Evolutionary conservation across 202 grass and related monocot species (phyloP).

Genomic region (Dendrocalamus latiflorus): DNA sequence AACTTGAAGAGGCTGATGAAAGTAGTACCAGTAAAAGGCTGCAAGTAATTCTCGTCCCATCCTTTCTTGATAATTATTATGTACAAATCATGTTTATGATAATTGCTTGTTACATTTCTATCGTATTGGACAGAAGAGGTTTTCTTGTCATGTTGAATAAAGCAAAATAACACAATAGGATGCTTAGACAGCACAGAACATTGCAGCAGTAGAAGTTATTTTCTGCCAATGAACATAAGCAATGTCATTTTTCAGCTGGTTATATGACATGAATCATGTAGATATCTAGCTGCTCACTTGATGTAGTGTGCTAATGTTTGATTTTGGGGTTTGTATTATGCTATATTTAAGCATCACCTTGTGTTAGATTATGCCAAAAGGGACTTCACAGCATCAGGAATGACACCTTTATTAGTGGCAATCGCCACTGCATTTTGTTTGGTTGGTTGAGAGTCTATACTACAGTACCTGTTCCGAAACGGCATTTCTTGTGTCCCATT

Average conservation of each 20-base stretch:
- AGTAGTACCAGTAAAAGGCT: conserved; percentile 74
- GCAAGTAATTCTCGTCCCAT: conserved; percentile 63
- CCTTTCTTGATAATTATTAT: conserved; percentile 3
- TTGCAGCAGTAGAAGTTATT: neutral
- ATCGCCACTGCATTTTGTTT: neutral
- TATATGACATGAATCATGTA: conserved; percentile 5
- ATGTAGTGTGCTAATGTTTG: neutral
- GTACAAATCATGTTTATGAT: neutral
- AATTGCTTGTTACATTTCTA: neutral
- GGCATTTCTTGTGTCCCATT: neutral
- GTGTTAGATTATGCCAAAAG: neutral
- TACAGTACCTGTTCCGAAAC: neutral
- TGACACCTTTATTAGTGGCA: neutral
- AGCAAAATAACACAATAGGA: neutral
- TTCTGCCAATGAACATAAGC: neutral
- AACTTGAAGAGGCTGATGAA: conserved; percentile 94
- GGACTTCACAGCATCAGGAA: neutral
- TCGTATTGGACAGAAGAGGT: neutral
- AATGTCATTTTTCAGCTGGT: neutral
- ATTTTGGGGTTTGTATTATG: neutral
- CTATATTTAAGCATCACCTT: neutral
- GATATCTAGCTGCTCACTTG: neutral
- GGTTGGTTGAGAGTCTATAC: neutral
- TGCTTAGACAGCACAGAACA: neutral
- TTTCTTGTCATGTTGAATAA: neutral